These are phyloP conservation scores for Chrysoporthe cubensis DNA, from an alignment of 2,329 filamentous ascomycete species.

Conservation along the genomic window DNA sequence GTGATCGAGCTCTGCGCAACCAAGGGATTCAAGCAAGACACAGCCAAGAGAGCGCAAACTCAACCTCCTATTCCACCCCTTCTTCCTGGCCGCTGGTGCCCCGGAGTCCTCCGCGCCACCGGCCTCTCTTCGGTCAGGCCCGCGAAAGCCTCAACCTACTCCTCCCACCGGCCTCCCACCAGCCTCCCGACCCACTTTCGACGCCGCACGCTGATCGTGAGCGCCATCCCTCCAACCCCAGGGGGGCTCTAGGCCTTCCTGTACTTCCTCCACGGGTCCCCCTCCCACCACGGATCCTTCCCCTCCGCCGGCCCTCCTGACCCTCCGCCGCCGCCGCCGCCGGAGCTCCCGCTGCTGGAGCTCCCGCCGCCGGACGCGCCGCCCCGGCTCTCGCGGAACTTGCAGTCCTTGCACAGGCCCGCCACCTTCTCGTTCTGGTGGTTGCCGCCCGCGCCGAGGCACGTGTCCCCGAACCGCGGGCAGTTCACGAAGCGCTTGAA, in stretches of 20 bases:
- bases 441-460: conserved; percentile 33
- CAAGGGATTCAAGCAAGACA: neutral
- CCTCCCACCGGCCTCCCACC: neutral
- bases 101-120: neutral
- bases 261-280: conserved; percentile 32
- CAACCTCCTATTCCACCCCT: too few species aligned
- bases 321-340: conserved; percentile 21
- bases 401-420: conserved; percentile 33
- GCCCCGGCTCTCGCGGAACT: conserved; percentile 18
- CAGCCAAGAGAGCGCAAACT: too few species aligned
- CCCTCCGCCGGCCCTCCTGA: neutral
- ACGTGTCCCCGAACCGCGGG: conserved; percentile 32
- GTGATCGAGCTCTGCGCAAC: neutral
- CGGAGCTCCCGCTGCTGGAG: conserved; percentile 25
- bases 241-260: conserved; percentile 8
- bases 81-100: neutral
- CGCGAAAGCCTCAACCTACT: neutral
- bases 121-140: neutral
- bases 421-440: conserved; percentile 30
- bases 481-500: conserved; percentile 35
- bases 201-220: neutral
- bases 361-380: conserved; percentile 17
- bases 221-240: neutral
- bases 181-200: too few species aligned
- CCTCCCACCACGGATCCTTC: conserved; percentile 30